These are phyloP conservation scores for Deinandra increscens DNA, from an alignment of 129 eudicot species.

Conservation along the genomic window DNA sequence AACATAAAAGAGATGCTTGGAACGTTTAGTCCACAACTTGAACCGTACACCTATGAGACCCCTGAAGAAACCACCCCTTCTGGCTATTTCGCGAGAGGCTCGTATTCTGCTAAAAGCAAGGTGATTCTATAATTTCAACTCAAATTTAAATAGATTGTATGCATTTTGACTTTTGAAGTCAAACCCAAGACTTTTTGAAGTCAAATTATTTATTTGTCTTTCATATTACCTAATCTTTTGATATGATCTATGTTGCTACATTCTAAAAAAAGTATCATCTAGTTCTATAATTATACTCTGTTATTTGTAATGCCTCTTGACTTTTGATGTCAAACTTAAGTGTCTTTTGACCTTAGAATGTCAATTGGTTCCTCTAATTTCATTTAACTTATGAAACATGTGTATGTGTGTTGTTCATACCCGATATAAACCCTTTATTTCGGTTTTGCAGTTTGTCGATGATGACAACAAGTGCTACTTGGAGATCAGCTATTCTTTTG, in stretches of 20 bases:
- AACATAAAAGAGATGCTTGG: conserved; percentile 64
- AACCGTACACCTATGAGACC: conserved; percentile 53
- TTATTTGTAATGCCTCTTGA: neutral
- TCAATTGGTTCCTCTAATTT: neutral
- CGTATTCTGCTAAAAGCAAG: conserved; percentile 61
- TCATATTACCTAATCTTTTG: neutral
- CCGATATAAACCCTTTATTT: neutral
- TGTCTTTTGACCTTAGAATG: too few relatives aligned
- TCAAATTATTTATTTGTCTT: neutral
- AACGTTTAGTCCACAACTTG: conserved; percentile 67
- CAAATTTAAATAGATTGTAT: neutral
- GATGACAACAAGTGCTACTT: conserved; percentile 87
- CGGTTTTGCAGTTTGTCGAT: conserved; percentile 62
- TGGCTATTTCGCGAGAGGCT: conserved; percentile 66
- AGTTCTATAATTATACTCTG: neutral
- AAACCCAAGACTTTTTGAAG: conserved; percentile 1
- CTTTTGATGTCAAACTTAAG: conserved; percentile 5
- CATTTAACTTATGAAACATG: neutral
- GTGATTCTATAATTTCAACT: conserved; percentile 17
- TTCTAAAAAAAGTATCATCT: neutral
- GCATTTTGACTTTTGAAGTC: conserved; percentile 23
- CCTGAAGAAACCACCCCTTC: conserved; percentile 75
- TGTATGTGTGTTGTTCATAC: neutral
- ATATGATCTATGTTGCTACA: neutral
- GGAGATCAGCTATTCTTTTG: conserved; percentile 78